Evolutionary conservation across 495 filamentous ascomycete genomes (phyloP).

Genomic region (Aspergillus cavernicola): DNA sequence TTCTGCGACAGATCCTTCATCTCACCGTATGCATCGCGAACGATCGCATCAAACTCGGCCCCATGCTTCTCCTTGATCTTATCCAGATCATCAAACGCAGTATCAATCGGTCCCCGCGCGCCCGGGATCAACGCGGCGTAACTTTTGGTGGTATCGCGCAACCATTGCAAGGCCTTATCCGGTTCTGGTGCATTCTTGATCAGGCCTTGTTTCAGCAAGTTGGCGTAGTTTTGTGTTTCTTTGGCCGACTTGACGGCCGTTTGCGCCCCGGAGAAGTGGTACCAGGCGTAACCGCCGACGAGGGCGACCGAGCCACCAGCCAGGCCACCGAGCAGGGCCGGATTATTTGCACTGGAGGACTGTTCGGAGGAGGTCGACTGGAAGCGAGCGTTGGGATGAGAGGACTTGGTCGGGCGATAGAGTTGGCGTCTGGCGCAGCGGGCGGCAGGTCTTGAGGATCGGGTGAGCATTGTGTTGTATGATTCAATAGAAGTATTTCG

Average conservation of each 20-base stretch:
- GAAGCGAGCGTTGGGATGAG: constrained; percentile 32
- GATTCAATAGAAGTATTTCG: too few relatives aligned
- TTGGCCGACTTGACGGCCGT: constrained; percentile 47
- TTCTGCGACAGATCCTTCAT: constrained; percentile 45
- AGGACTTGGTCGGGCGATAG: constrained; percentile 4
- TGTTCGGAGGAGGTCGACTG: constrained; percentile 37
- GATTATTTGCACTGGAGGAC: constrained; percentile 18
- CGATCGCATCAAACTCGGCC: constrained; percentile 59
- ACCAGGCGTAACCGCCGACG: constrained; percentile 47
- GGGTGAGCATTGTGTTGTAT: constrained; percentile 12
- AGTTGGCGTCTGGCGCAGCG: constrained; percentile 14
- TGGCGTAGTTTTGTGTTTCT: constrained; percentile 49
- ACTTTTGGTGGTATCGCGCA: constrained; percentile 53
- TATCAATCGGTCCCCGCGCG: constrained; percentile 56
- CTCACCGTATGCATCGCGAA: constrained; percentile 56
- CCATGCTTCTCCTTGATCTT: constrained; percentile 53
- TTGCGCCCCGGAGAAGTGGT: constrained; percentile 58
- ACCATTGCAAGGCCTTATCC: constrained; percentile 53
- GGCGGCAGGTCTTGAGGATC: constrained; percentile 9
- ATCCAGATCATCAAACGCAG: constrained; percentile 60
- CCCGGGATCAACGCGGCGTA: constrained; percentile 67
- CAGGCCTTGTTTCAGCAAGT: constrained; percentile 47
- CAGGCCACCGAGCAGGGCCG: constrained; percentile 40
- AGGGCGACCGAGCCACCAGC: constrained; percentile 50
- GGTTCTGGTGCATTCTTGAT: constrained; percentile 53